These are phyloP conservation scores for Penicillium sp. DNA, from an alignment of 2,329 filamentous ascomycete species.

Conservation along the genomic window DNA sequence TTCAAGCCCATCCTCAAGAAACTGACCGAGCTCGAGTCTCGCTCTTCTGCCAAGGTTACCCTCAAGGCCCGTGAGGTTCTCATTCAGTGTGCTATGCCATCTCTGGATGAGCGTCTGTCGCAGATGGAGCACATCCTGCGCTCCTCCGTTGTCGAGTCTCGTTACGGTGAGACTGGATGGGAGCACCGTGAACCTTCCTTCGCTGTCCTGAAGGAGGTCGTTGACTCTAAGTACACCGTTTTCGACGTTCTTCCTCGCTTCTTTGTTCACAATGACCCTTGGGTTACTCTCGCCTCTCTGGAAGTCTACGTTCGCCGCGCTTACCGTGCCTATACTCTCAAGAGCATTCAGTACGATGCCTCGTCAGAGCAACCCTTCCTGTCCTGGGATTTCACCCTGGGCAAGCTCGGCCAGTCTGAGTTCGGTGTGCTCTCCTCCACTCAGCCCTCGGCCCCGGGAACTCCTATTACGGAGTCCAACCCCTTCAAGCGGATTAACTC, in stretches of 20 bases:
- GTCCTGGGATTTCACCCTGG: constrained; percentile 93
- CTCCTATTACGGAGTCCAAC: constrained; percentile 61
- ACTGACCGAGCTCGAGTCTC: constrained; percentile 86
- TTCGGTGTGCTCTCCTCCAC: constrained; percentile 75
- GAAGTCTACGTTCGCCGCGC: constrained; percentile 96
- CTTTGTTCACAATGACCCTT: constrained; percentile 90
- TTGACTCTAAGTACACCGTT: constrained; percentile 97
- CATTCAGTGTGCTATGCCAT: constrained; percentile 95
- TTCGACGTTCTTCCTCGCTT: constrained; percentile 94
- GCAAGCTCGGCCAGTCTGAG: constrained; percentile 89
- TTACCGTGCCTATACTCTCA: constrained; percentile 92
- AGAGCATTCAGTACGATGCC: constrained; percentile 83
- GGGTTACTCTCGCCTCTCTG: constrained; percentile 88
- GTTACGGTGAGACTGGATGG: constrained; percentile 95
- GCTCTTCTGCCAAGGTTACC: constrained; percentile 86
- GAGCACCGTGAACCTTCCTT: constrained; percentile 91
- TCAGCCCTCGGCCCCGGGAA: constrained; percentile 79
- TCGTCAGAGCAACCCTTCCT: constrained; percentile 69
- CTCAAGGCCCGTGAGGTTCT: constrained; percentile 96
- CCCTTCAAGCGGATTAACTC: constrained; percentile 83
- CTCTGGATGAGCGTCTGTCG: constrained; percentile 85
- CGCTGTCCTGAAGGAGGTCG: constrained; percentile 91
- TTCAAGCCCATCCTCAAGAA: constrained; percentile 79
- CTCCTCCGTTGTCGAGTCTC: constrained; percentile 92
- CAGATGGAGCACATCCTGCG: constrained; percentile 99